Conservation (phyloP, 2,329 filamentous ascomycete species). For the Pseudogymnoascus sp. region DNA sequence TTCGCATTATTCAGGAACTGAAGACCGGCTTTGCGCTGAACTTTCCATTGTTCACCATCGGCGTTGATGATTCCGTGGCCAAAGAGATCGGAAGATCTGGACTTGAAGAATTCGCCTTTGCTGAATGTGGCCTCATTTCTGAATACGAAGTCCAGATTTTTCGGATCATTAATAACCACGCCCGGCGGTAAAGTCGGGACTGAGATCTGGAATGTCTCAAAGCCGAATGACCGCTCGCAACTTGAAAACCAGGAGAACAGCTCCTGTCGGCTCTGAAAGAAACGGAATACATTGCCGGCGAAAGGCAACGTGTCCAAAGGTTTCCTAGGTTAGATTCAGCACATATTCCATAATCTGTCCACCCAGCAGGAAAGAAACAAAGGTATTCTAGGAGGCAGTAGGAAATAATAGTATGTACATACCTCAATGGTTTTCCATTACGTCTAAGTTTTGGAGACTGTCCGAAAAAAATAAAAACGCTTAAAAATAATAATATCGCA, state of each 20-base stretch:
- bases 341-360: background rate
- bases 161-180: slow-evolving; percentile 55
- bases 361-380: background rate
- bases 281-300: slow-evolving; percentile 54
- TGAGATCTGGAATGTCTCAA: slow-evolving; percentile 54
- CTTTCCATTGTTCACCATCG: slow-evolving; percentile 56
- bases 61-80: slow-evolving; percentile 61
- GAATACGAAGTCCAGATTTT: slow-evolving; percentile 55
- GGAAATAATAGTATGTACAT: slow-evolving; percentile 8
- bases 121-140: slow-evolving; percentile 53
- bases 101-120: slow-evolving; percentile 56
- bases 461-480: background rate
- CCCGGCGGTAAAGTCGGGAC: slow-evolving; percentile 57
- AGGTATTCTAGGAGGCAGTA: background rate
- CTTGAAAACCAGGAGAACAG: slow-evolving; percentile 57
- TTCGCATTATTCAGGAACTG: slow-evolving; percentile 53
- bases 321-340: slow-evolving; percentile 20
- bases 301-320: slow-evolving; percentile 38
- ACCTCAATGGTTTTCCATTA: slow-evolving; percentile 26
- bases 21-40: slow-evolving; percentile 55
- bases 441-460: slow-evolving; percentile 20
- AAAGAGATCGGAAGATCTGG: slow-evolving; percentile 55
- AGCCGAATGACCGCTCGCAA: slow-evolving; percentile 49
- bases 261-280: slow-evolving; percentile 51
- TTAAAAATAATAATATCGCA: slow-evolving; percentile 1